Conservation (phyloP, 2,329 filamentous ascomycete species). For the Colletotrichum coccodes region DNA sequence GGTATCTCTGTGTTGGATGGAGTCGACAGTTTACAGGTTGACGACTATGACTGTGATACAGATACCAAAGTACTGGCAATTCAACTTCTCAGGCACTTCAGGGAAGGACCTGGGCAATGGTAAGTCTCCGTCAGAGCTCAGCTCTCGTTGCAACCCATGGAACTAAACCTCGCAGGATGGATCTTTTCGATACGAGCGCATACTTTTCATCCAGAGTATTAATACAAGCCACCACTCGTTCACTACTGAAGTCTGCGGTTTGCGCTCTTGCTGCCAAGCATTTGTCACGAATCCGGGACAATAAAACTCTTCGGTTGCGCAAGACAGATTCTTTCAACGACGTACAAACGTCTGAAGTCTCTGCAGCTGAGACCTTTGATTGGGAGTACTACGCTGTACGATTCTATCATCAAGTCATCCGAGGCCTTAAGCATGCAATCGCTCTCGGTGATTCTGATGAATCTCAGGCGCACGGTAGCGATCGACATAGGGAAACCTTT, state of each 20-base stretch:
- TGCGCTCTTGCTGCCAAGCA: constrained; percentile 72
- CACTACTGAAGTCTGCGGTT: constrained; percentile 57
- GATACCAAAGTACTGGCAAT: not conserved
- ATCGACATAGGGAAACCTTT: constrained; percentile 56
- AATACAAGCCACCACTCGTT: constrained; percentile 61
- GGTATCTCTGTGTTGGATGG: no score
- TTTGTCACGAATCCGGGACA: constrained; percentile 69
- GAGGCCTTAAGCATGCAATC: constrained; percentile 51
- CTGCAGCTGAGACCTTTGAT: not conserved
- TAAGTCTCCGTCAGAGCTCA: no score
- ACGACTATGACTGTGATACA: not conserved
- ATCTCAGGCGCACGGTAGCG: constrained; percentile 43
- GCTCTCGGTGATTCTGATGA: not conserved
- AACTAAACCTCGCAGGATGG: no score
- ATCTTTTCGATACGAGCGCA: constrained; percentile 63
- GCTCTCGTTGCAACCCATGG: no score
- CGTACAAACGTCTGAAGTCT: constrained; percentile 55
- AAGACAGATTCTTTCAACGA: no score
- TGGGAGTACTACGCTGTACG: constrained; percentile 1
- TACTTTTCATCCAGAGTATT: constrained; percentile 71
- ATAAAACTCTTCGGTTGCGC: no score
- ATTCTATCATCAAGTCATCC: constrained; percentile 13
- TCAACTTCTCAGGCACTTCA: constrained; percentile 10
- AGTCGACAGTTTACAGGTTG: not conserved
- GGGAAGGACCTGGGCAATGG: constrained; percentile 17